These are phyloP conservation scores for Aureobasidium sp. DNA, from an alignment of 2,329 filamentous ascomycete genomes.

Conservation along the genomic window DNA sequence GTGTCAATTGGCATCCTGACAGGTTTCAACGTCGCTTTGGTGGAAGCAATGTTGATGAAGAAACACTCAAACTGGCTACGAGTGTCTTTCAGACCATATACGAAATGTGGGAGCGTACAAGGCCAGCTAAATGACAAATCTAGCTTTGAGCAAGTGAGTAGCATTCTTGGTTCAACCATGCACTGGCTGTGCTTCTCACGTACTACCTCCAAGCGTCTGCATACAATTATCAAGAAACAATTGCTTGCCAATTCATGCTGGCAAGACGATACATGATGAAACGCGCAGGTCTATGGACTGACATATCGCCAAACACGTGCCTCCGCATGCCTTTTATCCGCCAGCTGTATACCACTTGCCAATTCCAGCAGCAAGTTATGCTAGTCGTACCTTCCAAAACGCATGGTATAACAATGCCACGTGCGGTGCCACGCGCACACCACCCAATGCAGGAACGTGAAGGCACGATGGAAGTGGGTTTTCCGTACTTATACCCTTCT, in stretches of 20 bases:
- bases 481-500: neutral
- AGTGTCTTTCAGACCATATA: slow-evolving; percentile 78
- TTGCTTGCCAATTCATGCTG: neutral
- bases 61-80: slow-evolving; percentile 70
- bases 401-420: neutral
- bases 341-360: neutral
- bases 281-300: neutral
- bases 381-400: neutral
- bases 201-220: neutral
- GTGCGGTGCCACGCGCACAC: neutral
- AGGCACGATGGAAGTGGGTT: neutral
- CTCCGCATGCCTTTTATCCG: neutral
- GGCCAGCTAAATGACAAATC: neutral
- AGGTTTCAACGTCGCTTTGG: slow-evolving; percentile 90
- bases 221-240: neutral
- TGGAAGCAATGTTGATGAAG: slow-evolving; percentile 56
- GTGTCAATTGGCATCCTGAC: slow-evolving; percentile 93
- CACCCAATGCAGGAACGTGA: neutral
- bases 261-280: neutral
- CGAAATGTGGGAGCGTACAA: neutral
- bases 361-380: neutral
- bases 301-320: neutral
- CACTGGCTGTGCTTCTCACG: neutral
- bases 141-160: neutral
- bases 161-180: neutral